Base-by-base conservation (phyloP, 768 basidiomycete genomes). In the Piloderma croceum region DNA sequence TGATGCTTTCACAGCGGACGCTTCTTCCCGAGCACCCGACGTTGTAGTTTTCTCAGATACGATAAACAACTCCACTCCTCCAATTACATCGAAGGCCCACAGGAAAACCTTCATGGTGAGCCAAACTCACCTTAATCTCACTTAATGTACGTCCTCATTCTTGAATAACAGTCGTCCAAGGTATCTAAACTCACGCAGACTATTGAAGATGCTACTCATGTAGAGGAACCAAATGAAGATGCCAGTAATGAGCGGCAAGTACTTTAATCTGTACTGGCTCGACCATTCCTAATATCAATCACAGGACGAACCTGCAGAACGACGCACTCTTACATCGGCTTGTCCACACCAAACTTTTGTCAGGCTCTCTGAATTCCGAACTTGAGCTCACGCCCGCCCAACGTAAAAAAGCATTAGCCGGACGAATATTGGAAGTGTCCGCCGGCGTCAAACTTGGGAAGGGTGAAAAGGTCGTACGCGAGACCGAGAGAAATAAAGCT, bases 31-130 rank as follows among this genome's bases (percentile, higher is more conserved):
- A 7, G 48, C 51, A 34, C 65, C 70, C 19, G 65, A 74, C 39
- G 69, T 86, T 12, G 69, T 81, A 1, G 68, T 86, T 1, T 89
- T 86, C 58, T 58, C 31, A 31, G 48, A 51, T 42, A 49, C 48
- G 24, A 56, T 18, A 46, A 58, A 46, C 37, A 38, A 24, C 32
- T 40, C 48, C 21, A 51, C 59, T n/a, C 20, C 41, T 1, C 23
- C 36, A 11, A 39, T 40, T 34, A 47, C 54, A 2, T 44, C 54
- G 15, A 77, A 68, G 57, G 60, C 65, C 3, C 70, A 74, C 34
- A 73, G 65, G 59, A 86, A 74, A 53, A 70, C 80, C 1, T 90
- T 90, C 55, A 89, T 90, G 87, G 88, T 87, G 52, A 41, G 65
- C 54, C 38, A 9, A 15, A 34, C 1, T n/a, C 24, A 34, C 38